Evolutionary conservation across 2,329 filamentous ascomycete genomes (phyloP).

Genomic region (Sporothrix phasma): DNA sequence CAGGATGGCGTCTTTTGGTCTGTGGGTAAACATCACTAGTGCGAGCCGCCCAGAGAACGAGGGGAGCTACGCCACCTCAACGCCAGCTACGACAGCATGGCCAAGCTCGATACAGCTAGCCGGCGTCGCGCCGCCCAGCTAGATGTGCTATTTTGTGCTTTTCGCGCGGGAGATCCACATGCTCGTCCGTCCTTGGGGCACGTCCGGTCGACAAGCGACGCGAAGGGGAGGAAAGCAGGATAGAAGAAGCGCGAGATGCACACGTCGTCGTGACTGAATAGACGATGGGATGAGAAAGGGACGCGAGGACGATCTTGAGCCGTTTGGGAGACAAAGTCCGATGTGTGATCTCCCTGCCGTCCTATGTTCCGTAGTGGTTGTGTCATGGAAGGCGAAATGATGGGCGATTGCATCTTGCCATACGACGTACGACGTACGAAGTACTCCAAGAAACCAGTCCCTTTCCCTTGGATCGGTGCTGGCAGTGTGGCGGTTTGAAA

Average conservation of each 20-base stretch:
- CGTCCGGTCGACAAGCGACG: neutral
- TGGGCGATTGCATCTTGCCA: neutral
- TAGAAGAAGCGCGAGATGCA: neutral
- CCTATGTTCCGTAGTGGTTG: neutral
- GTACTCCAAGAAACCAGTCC: neutral
- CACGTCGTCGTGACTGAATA: neutral
- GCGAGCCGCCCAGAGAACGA: neutral
- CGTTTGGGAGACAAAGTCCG: neutral
- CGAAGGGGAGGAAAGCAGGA: neutral
- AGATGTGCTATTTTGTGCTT: neutral
- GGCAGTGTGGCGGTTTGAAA: neutral
- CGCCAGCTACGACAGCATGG: neutral
- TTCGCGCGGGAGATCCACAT: slow-evolving; percentile 5
- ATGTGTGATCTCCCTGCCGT: neutral
- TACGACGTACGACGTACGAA: neutral
- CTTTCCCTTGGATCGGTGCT: neutral
- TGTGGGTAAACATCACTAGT: neutral
- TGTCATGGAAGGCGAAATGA: neutral
- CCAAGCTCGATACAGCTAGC: neutral
- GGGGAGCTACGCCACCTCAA: neutral
- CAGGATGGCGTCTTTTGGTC: neutral
- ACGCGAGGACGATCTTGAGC: neutral
- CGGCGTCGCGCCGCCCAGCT: neutral
- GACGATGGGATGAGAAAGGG: neutral
- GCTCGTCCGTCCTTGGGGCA: neutral